Conservation (phyloP, 164 flowering plant species). For the Chloranthus sessilifolius region DNA sequence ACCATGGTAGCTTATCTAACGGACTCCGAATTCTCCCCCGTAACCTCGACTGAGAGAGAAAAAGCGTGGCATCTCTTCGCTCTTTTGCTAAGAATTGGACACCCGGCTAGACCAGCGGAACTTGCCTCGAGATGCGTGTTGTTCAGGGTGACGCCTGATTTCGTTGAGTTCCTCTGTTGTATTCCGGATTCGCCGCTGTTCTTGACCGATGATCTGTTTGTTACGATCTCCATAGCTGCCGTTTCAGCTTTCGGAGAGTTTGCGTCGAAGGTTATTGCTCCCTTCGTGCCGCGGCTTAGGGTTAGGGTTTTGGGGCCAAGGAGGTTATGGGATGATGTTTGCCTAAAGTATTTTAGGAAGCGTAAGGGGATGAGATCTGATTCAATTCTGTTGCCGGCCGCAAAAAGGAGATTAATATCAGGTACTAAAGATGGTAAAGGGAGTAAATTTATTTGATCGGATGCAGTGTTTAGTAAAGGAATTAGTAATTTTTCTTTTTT, state of each 20-base stretch:
- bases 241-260: conserved; percentile 15
- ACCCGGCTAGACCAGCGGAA: conserved; percentile 26
- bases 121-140: conserved; percentile 26
- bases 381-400: neutral
- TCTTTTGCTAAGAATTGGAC: conserved; percentile 25
- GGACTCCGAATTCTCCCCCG: neutral
- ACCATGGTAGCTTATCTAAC: conserved; percentile 17
- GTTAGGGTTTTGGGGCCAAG: conserved; percentile 6
- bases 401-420: conserved; percentile 23
- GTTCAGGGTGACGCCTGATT: conserved; percentile 22
- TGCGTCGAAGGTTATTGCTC: neutral
- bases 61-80: conserved; percentile 34
- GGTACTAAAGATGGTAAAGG: conserved; percentile 18
- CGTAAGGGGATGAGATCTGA: conserved; percentile 25
- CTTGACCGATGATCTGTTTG: conserved; percentile 16
- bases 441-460: neutral
- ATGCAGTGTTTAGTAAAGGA: too few species aligned
- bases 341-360: conserved; percentile 29
- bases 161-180: conserved; percentile 30
- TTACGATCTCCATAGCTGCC: conserved; percentile 23
- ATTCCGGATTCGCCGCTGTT: conserved; percentile 38
- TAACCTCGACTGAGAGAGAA: conserved; percentile 13
- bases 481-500: neutral
- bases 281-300: conserved; percentile 14
- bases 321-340: conserved; percentile 12